Base-by-base conservation (phyloP, 2,329 filamentous ascomycete genomes). In the Talaromyces amestolkiae region DNA sequence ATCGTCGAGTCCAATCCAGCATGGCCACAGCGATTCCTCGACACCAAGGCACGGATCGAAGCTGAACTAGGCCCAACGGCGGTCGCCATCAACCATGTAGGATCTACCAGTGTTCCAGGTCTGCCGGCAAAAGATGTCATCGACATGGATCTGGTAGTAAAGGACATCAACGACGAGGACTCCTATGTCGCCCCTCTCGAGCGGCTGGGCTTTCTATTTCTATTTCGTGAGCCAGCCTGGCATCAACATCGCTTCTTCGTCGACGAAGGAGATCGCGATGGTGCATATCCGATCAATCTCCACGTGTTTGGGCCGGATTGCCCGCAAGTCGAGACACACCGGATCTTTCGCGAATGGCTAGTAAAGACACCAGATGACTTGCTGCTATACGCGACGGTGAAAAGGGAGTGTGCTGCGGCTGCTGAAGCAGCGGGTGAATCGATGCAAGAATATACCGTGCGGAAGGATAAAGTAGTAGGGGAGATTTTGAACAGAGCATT, bases 71-170 rank as follows among this genome's bases (percentile, higher is more conserved):
- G 68, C 19, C 17, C 66, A 9, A 70, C 68, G 3, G 68, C 72
- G 41, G 67, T 76, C n/a, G 70, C 72, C 24, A 73, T 86, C 61
- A 68, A 74, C 19, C 84, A 86, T 69, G 75, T 81, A 37, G 84
- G 84, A 31, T 85, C 82, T 13, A 86, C 84, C 33, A 82, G 81
- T 60, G 75, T 86, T 7, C 81, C 82, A 0, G 74, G 72, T 8
- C 77, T 86, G 3, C 76, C 81, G 0, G 84, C 84, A 54, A 86
- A 86, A 73, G 75, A 77, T 35, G 73, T 85, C 56, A 82, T 86
- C 56, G 84, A 86, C 70, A 77, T 86, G 33, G 84, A 86, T 69
- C 72, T 86, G 9, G 75, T 80, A 3, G 76, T 86, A 8, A 58
- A 69, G 3, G 75, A 83, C 58, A 65, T 77, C 27, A 68, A 68